Evolutionary conservation across 202 grass and related monocot species (phyloP).

Genomic region (Cymbopogon flexuosus): DNA sequence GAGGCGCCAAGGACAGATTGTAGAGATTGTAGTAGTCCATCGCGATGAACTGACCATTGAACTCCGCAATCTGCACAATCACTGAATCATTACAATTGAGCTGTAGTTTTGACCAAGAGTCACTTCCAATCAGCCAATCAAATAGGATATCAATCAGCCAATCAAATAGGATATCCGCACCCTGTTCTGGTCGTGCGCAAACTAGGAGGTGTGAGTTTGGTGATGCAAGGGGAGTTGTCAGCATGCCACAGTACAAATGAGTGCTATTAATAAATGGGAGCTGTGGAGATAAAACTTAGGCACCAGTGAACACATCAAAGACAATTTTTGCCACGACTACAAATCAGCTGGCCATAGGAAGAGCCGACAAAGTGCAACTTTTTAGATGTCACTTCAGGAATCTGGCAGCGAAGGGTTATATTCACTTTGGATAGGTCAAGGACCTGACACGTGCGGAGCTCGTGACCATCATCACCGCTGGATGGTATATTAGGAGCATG

Average conservation of each 20-base stretch:
- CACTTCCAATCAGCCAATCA: conserved; percentile 38
- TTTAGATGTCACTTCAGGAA: conserved; percentile 4
- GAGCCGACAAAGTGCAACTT: conserved; percentile 29
- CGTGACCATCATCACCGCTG: neutral
- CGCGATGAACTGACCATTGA: conserved; percentile 32
- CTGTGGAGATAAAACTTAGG: conserved; percentile 28
- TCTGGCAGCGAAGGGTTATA: neutral
- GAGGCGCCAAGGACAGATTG: conserved; percentile 25
- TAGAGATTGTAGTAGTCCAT: neutral
- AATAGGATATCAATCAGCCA: conserved; percentile 33
- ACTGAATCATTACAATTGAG: neutral
- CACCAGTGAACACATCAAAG: conserved; percentile 47
- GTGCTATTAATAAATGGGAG: neutral
- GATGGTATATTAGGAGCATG: neutral
- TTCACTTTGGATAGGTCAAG: conserved; percentile 14
- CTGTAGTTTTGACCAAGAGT: conserved; percentile 16
- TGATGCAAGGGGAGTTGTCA: conserved; percentile 40
- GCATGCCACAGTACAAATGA: conserved; percentile 4
- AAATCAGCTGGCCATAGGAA: conserved; percentile 57
- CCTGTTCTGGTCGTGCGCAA: neutral
- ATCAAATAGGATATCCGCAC: neutral
- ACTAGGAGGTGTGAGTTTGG: conserved; percentile 39
- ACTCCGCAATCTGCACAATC: conserved; percentile 27
- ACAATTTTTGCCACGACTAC: neutral
- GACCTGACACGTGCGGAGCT: conserved; percentile 21